A percentile compares a stretch with the other conserved stretches of the same genome.
These are phyloP conservation scores for Nadsonia starkeyi-henricii DNA, from an alignment of 1,139 yeast species.

Conservation along the genomic window DNA sequence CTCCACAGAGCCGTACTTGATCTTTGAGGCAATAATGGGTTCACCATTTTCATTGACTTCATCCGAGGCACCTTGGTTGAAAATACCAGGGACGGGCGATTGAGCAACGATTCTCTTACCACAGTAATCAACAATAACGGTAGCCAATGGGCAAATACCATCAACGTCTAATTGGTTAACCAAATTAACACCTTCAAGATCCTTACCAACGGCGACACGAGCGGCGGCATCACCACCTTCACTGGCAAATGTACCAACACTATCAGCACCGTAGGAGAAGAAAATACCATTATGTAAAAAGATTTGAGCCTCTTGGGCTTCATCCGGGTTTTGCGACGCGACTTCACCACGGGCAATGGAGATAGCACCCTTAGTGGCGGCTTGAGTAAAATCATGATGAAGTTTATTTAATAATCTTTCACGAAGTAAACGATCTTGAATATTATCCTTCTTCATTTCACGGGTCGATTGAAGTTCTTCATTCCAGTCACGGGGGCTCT, in stretches of 20 bases:
- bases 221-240: constrained; percentile 83
- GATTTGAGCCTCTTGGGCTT: constrained; percentile 43
- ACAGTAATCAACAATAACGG: constrained; percentile 75
- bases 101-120: constrained; percentile 86
- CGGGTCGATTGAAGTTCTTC: constrained; percentile 76
- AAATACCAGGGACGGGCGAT: constrained; percentile 95
- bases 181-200: constrained; percentile 54
- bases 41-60: constrained; percentile 7
- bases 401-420: constrained; percentile 64
- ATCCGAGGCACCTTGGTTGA: constrained; percentile 34
- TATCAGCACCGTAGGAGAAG: constrained; percentile 69
- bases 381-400: constrained; percentile 62
- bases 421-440: constrained; percentile 58
- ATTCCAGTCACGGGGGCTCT: constrained; percentile 60
- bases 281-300: constrained; percentile 74
- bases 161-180: constrained; percentile 53
- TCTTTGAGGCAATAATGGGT: constrained; percentile 28
- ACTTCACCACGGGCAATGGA: constrained; percentile 62
- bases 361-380: constrained; percentile 71
- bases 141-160: constrained; percentile 58
- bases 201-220: constrained; percentile 66
- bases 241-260: constrained; percentile 47
- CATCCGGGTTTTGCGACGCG: constrained; percentile 68
- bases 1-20: constrained; percentile 63
- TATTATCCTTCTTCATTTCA: constrained; percentile 42